Base-by-base conservation (phyloP, 805 yeast species). In the Candida andamanensis region DNA sequence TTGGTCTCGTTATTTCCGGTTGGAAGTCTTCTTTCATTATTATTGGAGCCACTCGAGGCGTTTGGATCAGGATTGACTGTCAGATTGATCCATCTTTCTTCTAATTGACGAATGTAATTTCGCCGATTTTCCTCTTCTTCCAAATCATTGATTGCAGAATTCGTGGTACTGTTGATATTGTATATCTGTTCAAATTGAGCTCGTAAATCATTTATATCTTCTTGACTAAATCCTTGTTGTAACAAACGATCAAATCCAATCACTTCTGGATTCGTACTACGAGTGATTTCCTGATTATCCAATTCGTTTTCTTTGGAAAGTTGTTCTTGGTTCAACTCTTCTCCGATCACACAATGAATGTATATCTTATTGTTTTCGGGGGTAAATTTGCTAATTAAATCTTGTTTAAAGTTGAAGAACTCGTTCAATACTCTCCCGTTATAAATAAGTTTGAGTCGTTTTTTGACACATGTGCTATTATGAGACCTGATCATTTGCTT, bases 71-170 rank as follows among this genome's bases (percentile, higher is more conserved):
- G 39, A 35, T 70, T 70, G 4, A 74, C 83, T 1, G 86, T 81
- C 29, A 80, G 76, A 43, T 86, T 92, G 39, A 86, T 82, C 95
- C 95, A 87, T 35, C 85, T 67, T 44, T 86, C 95, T 50, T 86
- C 95, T 36, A 85, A 54, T 41, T 79, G 80, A 30, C 85, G 53
- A 2, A 79, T 55, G 36, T 71, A 32, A 20, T 50, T 44, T 33
- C 52, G 58, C 12, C 60, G 37, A 17, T 38, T 36, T 33, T 65
- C 84, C 14, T 68, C 72, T 29, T 58, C 69, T 22, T 67, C 67
- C 16, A 58, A 27, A 50, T 67, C 69, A 20, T 46, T 45, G 10
- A 63, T 63, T 15, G 52, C 58, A 15, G 41, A 44, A 4, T 36
- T 38, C n/a, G 45, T 35, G 37, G 56, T 43, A 16, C 56, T 13